These are phyloP conservation scores for Leccinum truebloodii DNA, from an alignment of 768 basidiomycete species.

Conservation along the genomic window DNA sequence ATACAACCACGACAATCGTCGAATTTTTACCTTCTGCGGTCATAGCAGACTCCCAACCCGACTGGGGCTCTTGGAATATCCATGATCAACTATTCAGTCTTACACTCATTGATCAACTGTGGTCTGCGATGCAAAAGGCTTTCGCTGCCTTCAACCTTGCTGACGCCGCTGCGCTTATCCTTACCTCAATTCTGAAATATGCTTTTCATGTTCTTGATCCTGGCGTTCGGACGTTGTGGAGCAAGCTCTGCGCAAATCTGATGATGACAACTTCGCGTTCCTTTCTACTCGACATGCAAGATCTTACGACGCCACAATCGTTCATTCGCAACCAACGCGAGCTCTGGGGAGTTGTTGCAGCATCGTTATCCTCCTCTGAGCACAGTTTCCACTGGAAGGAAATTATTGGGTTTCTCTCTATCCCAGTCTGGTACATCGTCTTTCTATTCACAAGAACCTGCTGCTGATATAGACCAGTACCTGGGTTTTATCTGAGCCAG, in stretches of 20 bases:
- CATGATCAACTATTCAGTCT: slow-evolving; percentile 41
- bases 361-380: slow-evolving; percentile 29
- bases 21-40: slow-evolving; percentile 34
- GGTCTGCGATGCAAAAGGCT: slow-evolving; percentile 51
- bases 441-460: background rate
- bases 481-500: slow-evolving; percentile 46
- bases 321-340: slow-evolving; percentile 32
- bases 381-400: slow-evolving; percentile 39
- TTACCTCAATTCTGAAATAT: slow-evolving; percentile 46
- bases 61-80: slow-evolving; percentile 25
- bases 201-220: slow-evolving; percentile 43
- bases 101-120: slow-evolving; percentile 45
- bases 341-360: slow-evolving; percentile 50
- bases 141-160: slow-evolving; percentile 44
- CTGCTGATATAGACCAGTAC: slow-evolving; percentile 32
- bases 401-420: slow-evolving; percentile 43
- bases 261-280: slow-evolving; percentile 43
- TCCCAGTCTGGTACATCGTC: slow-evolving; percentile 47
- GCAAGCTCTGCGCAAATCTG: slow-evolving; percentile 48
- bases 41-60: slow-evolving; percentile 6
- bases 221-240: slow-evolving; percentile 46
- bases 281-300: slow-evolving; percentile 38
- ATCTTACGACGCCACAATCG: slow-evolving; percentile 26
- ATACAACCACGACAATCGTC: slow-evolving; percentile 37
- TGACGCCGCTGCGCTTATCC: slow-evolving; percentile 45